Evolutionary conservation across 768 basidiomycete genomes (phyloP).

Genomic region (Suillus alpinus): DNA sequence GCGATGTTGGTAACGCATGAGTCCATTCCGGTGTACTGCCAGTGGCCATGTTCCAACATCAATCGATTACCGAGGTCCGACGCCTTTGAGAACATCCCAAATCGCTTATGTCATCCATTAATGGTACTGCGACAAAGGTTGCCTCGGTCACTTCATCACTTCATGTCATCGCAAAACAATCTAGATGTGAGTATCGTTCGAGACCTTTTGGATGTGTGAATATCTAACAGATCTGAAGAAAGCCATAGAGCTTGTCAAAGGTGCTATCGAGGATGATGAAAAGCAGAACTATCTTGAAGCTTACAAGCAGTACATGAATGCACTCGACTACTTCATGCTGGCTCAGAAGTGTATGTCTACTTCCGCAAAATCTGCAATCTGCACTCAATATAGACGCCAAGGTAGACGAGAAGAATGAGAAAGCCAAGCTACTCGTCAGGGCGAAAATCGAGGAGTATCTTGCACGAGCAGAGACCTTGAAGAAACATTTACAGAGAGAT

Average conservation of each 20-base stretch:
- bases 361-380: slow-evolving; percentile 11
- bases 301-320: slow-evolving; percentile 92
- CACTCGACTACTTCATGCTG: slow-evolving; percentile 98
- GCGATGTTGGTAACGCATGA: slow-evolving; percentile 35
- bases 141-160: not conserved
- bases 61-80: not conserved
- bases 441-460: slow-evolving; percentile 91
- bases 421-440: slow-evolving; percentile 81
- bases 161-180: slow-evolving; percentile 44
- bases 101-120: slow-evolving; percentile 7
- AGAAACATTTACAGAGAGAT: slow-evolving; percentile 70
- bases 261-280: slow-evolving; percentile 88
- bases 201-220: not conserved
- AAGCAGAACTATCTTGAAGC: slow-evolving; percentile 94
- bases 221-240: slow-evolving; percentile 40
- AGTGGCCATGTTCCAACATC: not conserved
- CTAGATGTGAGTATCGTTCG: slow-evolving; percentile 41
- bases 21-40: not conserved
- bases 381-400: slow-evolving; percentile 17
- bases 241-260: slow-evolving; percentile 90
- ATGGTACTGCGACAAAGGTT: not conserved
- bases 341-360: slow-evolving; percentile 75
- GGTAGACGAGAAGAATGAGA: slow-evolving; percentile 86
- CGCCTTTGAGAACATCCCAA: not conserved
- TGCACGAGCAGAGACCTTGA: slow-evolving; percentile 85